phyloP scores from a whole-genome alignment of 1,284 basidiomycete species.

The Cystobasidium sp. region DNA sequence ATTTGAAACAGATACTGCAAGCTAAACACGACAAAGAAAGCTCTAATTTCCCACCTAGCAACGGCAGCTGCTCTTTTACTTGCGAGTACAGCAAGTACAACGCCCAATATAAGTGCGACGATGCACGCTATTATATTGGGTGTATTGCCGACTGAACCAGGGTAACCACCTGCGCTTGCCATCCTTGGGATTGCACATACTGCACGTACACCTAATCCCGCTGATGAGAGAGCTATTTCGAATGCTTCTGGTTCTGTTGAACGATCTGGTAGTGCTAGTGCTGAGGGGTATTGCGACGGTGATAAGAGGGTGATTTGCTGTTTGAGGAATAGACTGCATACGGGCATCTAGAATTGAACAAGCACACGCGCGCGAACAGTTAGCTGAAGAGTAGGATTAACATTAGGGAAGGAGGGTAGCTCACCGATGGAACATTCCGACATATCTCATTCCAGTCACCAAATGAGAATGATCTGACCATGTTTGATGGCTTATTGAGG shows the following conservation, averaged over 20 bases:
- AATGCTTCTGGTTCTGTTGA: conserved; percentile 28
- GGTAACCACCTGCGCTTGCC: conserved; percentile 44
- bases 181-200: conserved; percentile 50
- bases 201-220: conserved; percentile 49
- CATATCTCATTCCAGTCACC: conserved; percentile 43
- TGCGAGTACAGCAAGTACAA: conserved; percentile 48
- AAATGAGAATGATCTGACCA: conserved; percentile 35
- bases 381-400: too few relatives aligned
- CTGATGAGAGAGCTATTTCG: conserved; percentile 24
- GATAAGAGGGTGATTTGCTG: conserved; percentile 38
- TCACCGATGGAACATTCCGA: conserved; percentile 41
- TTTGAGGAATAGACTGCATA: conserved; percentile 35
- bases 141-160: conserved; percentile 49
- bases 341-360: conserved; percentile 20
- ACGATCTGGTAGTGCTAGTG: conserved; percentile 48
- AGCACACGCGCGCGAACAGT: not conserved
- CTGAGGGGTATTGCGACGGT: conserved; percentile 29
- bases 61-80: conserved; percentile 50
- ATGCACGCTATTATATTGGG: conserved; percentile 51
- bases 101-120: conserved; percentile 47
- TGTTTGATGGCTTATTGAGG: not conserved
- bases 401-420: not conserved
- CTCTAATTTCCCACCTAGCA: conserved; percentile 49
- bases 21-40: conserved; percentile 51
- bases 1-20: conserved; percentile 51